Base-by-base conservation (phyloP, 2,329 filamentous ascomycete species). In the Karstenula rhodostoma region DNA sequence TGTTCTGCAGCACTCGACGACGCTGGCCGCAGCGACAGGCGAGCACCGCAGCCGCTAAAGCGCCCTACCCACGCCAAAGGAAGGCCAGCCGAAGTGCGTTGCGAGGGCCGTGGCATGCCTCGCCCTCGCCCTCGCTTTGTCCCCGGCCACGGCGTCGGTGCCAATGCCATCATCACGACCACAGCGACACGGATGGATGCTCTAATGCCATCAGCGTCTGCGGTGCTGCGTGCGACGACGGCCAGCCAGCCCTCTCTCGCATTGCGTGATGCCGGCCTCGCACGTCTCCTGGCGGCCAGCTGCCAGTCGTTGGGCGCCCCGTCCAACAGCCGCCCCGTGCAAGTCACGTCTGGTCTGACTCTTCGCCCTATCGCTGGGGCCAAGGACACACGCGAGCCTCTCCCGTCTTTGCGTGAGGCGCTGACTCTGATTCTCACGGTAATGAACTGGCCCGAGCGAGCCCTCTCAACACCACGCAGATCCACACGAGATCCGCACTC, bases 291-390 rank as follows among this genome's bases (percentile, higher is more conserved):
- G 19, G n/a, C 15, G 10, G 12, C 37, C 9, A 33, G 23, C 58
- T 61, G 56, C 49, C 43, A 22, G 42, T 63, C 61, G 60, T 37
- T 60, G 56, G 49, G 32, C 17, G 23, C n/a, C 54, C 52, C 40
- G 49, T 46, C 42, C 58, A 55, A 32, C 37, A 57, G 33, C 57
- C 69, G 61, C 58, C 50, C 47, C 42, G 65, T 64, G 67, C 70
- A 62, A 65, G 64, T 52, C 67, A 69, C 69, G 61, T 48, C 27
- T 35, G 69, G 68, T 19, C 15, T 70, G 65, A 70, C 67, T 58
- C 59, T 40, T 72, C 65, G 66, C 69, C 72, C 62, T 68, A 72
- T 50, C 66, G 63, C 64, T 74, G 70, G 62, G 71, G 69, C 51
- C 51, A 54, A 51, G 58, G 23, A n/a, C 37, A 60, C 64, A 70